Evolutionary conservation across 805 yeast genomes (phyloP), one percentile per base, ranked within the genome.

Genomic region (Candida pseudofarinosa): DNA sequence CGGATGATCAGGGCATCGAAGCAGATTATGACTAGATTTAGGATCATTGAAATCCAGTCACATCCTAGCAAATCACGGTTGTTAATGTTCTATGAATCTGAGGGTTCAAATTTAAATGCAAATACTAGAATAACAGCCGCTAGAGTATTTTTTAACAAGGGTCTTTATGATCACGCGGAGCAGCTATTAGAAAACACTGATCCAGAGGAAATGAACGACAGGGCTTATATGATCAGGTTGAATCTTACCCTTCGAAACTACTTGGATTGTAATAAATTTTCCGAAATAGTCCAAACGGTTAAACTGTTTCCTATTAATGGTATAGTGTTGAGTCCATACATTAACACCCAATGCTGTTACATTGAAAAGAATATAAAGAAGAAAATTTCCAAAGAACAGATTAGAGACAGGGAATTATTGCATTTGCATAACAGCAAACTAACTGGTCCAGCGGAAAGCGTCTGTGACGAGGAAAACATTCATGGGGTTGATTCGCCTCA

Each of bases 221-320:
- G 53, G 17, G 47, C 62, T 6, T 42, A 43, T n/a, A 57, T 63
- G 63, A 38, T 54, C 6, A 50, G 51, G 30, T 55, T 69, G 19
- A 54, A 57, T 23, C 45, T 56, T 16, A 49, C 50, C 13, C 48
- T 69, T 18, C 48, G 72, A 19, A 55, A 52, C 26, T 46, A 51
- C n/a, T 36, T 58, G 13, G 47, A 42, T 4, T 37, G 40, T 15
- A 51, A 52, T 15, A 46, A 64, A n/a, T 59, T 46, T 35, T 47
- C 43, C 1, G 48, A 42, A 3, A 54, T 65, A 34, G 37, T 43
- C 4, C 19, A 45, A 20, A 40, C 44, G 1, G 49, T 69, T 2
- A 56, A 59, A 4, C 42, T 48, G 3, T 70, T 69, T 45, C 67
- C 70, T 2, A 48, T 70, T 13, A 52, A 65, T 38, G 59, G 54